These are phyloP conservation scores for Chytriomyces sp. DNA, from an alignment of 192 early-diverging fungal genomes.

Conservation along the genomic window DNA sequence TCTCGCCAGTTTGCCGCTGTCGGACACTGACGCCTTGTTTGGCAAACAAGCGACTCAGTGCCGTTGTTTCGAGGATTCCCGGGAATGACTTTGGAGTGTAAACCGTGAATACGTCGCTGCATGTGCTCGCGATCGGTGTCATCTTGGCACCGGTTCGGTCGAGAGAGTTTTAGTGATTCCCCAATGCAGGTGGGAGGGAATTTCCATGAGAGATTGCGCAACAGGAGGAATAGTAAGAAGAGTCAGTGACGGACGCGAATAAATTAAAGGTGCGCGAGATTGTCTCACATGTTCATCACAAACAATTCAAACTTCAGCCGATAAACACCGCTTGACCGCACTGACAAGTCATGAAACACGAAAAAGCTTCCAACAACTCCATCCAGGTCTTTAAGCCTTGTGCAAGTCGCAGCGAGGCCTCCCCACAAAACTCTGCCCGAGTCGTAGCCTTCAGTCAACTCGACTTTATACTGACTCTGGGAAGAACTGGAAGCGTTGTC, in stretches of 20 bases:
- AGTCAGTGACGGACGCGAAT: no score
- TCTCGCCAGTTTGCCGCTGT: not conserved
- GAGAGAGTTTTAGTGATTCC: not conserved
- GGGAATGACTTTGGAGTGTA: conserved; percentile 49
- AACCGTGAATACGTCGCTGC: conserved; percentile 33
- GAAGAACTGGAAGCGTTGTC: not conserved
- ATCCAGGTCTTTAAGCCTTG: conserved; percentile 35
- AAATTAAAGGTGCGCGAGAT: no score
- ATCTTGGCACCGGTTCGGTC: not conserved
- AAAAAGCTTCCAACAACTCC: conserved; percentile 48
- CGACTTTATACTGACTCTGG: not conserved
- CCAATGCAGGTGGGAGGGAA: no score
- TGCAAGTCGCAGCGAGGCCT: conserved; percentile 18
- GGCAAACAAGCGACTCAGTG: conserved; percentile 40
- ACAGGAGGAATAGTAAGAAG: no score
- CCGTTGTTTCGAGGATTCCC: conserved; percentile 43
- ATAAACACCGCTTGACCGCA: conserved; percentile 52
- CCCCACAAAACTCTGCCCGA: conserved; percentile 34
- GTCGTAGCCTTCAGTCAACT: conserved; percentile 6
- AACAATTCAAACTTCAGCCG: conserved; percentile 45
- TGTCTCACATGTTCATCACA: not conserved
- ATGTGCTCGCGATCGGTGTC: conserved; percentile 20
- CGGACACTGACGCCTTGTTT: conserved; percentile 36
- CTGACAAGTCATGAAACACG: conserved; percentile 53
- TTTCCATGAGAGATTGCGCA: no score